phyloP scores from a whole-genome alignment of 2,329 filamentous ascomycete genomes.

The Sclerotiophoma versabilis region DNA sequence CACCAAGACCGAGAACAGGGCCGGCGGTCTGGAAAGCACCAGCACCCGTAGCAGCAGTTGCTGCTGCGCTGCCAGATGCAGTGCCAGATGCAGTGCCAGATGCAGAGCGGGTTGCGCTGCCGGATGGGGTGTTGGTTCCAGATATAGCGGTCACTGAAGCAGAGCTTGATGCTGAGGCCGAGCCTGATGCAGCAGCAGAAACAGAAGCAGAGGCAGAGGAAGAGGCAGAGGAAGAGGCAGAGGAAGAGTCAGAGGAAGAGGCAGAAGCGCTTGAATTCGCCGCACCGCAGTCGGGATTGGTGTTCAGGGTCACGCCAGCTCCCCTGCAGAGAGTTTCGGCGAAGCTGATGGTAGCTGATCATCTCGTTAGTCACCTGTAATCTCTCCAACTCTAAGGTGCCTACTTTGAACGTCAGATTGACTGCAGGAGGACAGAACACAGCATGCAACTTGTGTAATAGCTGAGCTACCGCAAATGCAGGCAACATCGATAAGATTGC shows the following conservation, averaged over 20 bases:
- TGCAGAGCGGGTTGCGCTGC: constrained; percentile 9
- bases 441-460: constrained; percentile 53
- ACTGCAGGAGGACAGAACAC: constrained; percentile 50
- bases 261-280: constrained; percentile 19
- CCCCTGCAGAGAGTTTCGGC: constrained; percentile 51
- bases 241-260: constrained; percentile 16
- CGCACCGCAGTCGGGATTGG: constrained; percentile 45
- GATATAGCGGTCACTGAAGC: constrained; percentile 7
- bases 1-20: constrained; percentile 33
- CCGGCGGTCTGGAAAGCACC: constrained; percentile 34
- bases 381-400: background rate
- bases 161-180: constrained; percentile 7
- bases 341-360: constrained; percentile 51
- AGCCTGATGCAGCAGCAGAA: constrained; percentile 2
- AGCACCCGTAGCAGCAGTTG: constrained; percentile 24
- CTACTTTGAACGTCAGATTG: constrained; percentile 41
- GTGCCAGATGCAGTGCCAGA: constrained; percentile 12
- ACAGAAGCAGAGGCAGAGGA: constrained; percentile 19
- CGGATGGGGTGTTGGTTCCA: constrained; percentile 13
- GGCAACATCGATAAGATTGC: constrained; percentile 48
- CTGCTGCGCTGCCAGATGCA: constrained; percentile 7
- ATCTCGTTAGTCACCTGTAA: constrained; percentile 5
- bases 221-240: constrained; percentile 17
- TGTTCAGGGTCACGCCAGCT: constrained; percentile 50
- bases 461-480: constrained; percentile 53